Base-by-base conservation (phyloP, 306 rosid genomes). In the Dryas alaskensis region DNA sequence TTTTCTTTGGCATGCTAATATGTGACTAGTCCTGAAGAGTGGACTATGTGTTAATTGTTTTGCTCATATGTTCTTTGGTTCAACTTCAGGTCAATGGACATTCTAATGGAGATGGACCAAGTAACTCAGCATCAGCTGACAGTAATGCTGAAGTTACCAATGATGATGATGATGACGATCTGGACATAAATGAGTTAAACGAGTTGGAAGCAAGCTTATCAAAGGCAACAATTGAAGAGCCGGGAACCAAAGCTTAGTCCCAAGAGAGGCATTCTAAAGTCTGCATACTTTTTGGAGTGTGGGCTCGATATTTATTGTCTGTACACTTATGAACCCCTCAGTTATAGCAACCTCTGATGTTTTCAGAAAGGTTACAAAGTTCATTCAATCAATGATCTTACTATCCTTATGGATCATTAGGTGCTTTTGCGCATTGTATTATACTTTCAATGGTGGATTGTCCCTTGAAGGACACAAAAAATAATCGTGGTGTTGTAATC, bases 191-290 rank as follows among this genome's bases (percentile, higher is more conserved):
- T 16, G 89, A 87, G 84, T 53, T 85, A 69, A 75, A 85, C 68
- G 92, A 85, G 74, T 50, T 87, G 66, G 89, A 87, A 79, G 89
- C 89, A 54, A 85, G 89, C 51, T 77, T 87, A 63, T 53, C 89
- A 48, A 83, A 73, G 82, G 71, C 81, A 43, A 75, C 89, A 46
- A 81, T 83, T 67, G 80, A 81, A 72, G 66, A 71, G 27, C 66
- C 57, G 3, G 75, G 31, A 6, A 59, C 25, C 11, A 5, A 19
- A 57, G 45, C 66, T 22, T 71, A 71, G 17, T 60, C 55, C 12
- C 5, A 13, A 3, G 44, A 45, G 53, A 14, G 64, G 12, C 31
- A 13, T 2, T n/a, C 42, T 8, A 8, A 53, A 54, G 74, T 42
- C 52, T 55, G 14, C 65, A 55, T 70, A 19, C 43, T 3, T 19